phyloP scores from a whole-genome alignment of 2,329 filamentous ascomycete genomes.

The Alternaria triticina region DNA sequence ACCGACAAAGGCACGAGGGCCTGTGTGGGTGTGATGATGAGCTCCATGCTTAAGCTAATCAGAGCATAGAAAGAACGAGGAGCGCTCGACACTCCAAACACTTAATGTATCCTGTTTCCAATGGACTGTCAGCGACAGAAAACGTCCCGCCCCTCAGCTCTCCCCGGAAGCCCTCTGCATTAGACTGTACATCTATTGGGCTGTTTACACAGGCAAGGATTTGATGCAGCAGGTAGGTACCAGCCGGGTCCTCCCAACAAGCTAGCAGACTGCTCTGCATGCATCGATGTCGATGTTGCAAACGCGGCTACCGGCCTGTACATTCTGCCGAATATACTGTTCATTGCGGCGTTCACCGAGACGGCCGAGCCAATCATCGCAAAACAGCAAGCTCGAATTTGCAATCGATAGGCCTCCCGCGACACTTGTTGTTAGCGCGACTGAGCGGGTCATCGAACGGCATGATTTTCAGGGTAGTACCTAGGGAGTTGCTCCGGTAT shows the following conservation, averaged over 20 bases:
- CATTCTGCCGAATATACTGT: background rate
- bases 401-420: background rate
- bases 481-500: background rate
- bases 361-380: background rate
- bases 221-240: conserved; percentile 3
- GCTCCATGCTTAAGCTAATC: conserved; percentile 9
- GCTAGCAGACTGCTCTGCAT: background rate
- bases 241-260: background rate
- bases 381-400: background rate
- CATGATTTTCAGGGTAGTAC: background rate
- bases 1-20: conserved; percentile 17
- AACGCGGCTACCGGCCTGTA: background rate
- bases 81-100: background rate
- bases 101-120: background rate
- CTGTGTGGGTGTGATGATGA: conserved; percentile 20
- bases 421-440: background rate
- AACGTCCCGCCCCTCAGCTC: background rate
- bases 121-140: background rate
- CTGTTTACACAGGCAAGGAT: background rate
- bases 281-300: background rate
- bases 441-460: background rate
- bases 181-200: background rate
- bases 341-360: background rate
- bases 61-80: background rate
- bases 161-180: background rate